Evolutionary conservation across 176 grass and related monocot genomes (phyloP).

Genomic region (Carex pumila): DNA sequence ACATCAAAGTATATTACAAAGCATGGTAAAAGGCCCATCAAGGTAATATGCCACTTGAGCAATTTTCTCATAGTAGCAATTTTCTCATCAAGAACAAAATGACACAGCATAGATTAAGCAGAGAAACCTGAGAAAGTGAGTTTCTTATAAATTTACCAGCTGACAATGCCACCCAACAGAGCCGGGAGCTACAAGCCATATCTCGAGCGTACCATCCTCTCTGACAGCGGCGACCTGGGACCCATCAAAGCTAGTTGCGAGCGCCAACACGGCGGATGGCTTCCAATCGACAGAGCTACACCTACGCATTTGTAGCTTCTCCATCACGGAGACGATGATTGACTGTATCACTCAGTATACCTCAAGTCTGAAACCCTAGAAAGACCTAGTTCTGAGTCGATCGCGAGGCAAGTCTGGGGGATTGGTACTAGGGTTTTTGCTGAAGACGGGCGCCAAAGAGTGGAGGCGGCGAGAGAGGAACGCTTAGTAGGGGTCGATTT

Average conservation of each 20-base stretch:
- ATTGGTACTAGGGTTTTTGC: conserved; percentile 12
- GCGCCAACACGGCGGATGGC: conserved; percentile 59
- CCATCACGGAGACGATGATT: conserved; percentile 27
- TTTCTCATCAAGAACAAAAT: not conserved
- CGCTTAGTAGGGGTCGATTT: conserved; percentile 32
- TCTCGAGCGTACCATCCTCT: conserved; percentile 69
- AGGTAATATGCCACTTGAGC: not conserved
- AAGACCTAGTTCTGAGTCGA: not conserved
- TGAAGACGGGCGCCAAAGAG: conserved; percentile 11
- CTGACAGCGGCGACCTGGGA: conserved; percentile 82
- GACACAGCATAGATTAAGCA: not conserved
- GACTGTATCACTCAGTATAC: not conserved
- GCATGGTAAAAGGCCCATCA: not conserved
- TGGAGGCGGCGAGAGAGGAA: not conserved
- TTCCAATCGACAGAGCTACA: conserved; percentile 54
- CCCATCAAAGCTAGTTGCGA: conserved; percentile 55
- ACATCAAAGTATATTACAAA: not conserved
- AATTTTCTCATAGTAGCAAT: not conserved
- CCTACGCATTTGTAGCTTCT: conserved; percentile 65
- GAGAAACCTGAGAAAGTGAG: not conserved
- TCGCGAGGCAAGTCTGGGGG: not conserved
- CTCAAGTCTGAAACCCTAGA: not conserved
- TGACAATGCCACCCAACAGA: conserved; percentile 98
- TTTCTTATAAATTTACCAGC: conserved; percentile 37
- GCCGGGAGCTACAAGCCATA: conserved; percentile 93